phyloP scores from a whole-genome alignment of 2,329 filamentous ascomycete genomes.

The Sodiomyces alkalinus region DNA sequence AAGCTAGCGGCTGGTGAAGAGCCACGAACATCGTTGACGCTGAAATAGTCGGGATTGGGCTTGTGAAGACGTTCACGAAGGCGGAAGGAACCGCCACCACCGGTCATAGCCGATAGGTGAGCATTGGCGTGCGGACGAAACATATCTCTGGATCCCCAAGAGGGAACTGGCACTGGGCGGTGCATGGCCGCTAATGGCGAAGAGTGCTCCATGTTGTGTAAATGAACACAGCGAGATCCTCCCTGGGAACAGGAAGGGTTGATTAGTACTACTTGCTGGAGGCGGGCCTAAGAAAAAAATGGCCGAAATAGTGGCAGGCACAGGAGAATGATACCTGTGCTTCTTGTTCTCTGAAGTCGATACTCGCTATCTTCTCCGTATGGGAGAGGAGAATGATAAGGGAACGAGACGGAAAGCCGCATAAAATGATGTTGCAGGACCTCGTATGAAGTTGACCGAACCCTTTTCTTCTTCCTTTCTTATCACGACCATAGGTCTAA shows the following conservation, averaged over 20 bases:
- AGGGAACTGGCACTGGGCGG: constrained; percentile 44
- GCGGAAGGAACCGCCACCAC: constrained; percentile 55
- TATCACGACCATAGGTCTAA: too few relatives aligned
- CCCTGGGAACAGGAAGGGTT: background rate
- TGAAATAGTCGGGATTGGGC: constrained; percentile 63
- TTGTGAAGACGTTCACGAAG: constrained; percentile 60
- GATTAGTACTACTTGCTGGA: constrained; percentile 2
- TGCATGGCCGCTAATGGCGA: constrained; percentile 91
- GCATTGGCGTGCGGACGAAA: constrained; percentile 34
- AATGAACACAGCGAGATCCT: too few relatives aligned
- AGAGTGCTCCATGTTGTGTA: constrained; percentile 78
- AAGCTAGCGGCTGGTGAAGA: constrained; percentile 86
- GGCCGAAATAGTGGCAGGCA: constrained; percentile 1
- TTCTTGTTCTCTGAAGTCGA: constrained; percentile 7
- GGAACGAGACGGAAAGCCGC: constrained; percentile 9
- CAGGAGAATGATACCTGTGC: constrained; percentile 2
- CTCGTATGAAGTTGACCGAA: constrained; percentile 6
- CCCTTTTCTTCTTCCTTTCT: too few relatives aligned
- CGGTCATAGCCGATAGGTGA: constrained; percentile 30
- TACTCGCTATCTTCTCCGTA: constrained; percentile 14
- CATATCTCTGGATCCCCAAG: constrained; percentile 41
- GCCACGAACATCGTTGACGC: constrained; percentile 57
- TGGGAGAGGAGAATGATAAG: constrained; percentile 8
- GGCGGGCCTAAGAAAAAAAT: constrained; percentile 3
- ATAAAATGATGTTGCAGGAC: constrained; percentile 18